Evolutionary conservation across 2,329 filamentous ascomycete genomes (phyloP).

Genomic region (Colletotrichum sansevieriae): DNA sequence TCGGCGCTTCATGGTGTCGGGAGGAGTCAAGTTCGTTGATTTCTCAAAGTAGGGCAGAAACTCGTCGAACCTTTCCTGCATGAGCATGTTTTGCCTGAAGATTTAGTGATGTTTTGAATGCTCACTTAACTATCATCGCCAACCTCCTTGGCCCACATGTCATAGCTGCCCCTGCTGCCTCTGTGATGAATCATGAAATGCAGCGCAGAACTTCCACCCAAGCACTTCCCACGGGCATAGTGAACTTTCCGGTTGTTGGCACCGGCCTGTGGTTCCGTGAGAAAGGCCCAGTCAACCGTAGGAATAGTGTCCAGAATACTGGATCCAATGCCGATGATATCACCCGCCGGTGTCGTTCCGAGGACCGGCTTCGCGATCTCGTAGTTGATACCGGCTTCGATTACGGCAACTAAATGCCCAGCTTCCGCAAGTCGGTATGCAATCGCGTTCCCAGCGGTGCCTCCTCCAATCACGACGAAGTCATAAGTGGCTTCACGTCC

Average conservation of each 20-base stretch:
- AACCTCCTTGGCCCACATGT: slow-evolving; percentile 50
- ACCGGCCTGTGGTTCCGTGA: slow-evolving; percentile 45
- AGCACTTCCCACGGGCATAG: slow-evolving; percentile 53
- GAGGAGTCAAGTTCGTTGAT: slow-evolving; percentile 49
- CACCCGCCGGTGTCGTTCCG: slow-evolving; percentile 43
- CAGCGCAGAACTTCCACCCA: slow-evolving; percentile 48
- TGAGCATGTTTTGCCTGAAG: neutral
- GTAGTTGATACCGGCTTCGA: slow-evolving; percentile 54
- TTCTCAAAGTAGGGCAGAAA: slow-evolving; percentile 51
- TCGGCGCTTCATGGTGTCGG: slow-evolving; percentile 35
- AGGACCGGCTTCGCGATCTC: slow-evolving; percentile 48
- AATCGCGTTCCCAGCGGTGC: slow-evolving; percentile 53
- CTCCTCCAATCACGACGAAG: slow-evolving; percentile 52
- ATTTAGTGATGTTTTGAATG: slow-evolving; percentile 8
- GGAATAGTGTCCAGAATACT: slow-evolving; percentile 40
- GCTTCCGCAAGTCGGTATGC: slow-evolving; percentile 50
- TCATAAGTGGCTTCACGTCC: slow-evolving; percentile 32
- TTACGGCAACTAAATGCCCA: slow-evolving; percentile 50
- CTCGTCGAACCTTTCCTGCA: slow-evolving; percentile 39
- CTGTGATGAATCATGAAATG: slow-evolving; percentile 49
- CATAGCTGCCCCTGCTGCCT: slow-evolving; percentile 43
- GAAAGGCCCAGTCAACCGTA: slow-evolving; percentile 49
- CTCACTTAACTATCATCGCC: slow-evolving; percentile 46
- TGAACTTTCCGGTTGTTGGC: slow-evolving; percentile 48
- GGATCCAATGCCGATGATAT: slow-evolving; percentile 7